phyloP scores from a whole-genome alignment of 805 yeast genomes.

The Kodamaea kaohsiungensis region DNA sequence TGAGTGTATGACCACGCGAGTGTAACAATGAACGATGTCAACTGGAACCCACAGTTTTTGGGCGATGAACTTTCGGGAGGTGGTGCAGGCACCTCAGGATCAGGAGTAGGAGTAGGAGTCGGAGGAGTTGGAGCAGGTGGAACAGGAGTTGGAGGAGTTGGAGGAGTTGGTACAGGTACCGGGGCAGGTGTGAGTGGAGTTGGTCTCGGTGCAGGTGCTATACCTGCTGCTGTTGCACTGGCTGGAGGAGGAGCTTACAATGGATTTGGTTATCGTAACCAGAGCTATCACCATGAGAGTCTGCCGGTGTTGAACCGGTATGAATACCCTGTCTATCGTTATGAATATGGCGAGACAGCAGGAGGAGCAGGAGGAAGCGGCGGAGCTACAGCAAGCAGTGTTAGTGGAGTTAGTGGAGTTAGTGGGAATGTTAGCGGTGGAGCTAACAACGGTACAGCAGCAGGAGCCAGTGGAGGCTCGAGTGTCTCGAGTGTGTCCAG shows the following conservation, averaged over 20 bases:
- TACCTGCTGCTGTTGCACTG: neutral
- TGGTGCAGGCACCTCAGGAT: neutral
- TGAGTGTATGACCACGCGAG: slow-evolving; percentile 3
- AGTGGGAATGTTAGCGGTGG: neutral
- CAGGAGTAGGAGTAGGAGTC: neutral
- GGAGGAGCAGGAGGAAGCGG: neutral
- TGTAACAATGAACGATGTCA: slow-evolving; percentile 8
- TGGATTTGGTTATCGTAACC: neutral
- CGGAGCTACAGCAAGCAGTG: neutral
- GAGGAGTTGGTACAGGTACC: neutral
- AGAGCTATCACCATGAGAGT: neutral
- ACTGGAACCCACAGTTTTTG: slow-evolving; percentile 11
- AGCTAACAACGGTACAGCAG: neutral
- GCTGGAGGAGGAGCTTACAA: neutral
- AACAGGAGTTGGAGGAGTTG: neutral
- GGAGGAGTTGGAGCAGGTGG: neutral
- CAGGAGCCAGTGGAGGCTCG: neutral
- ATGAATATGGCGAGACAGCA: neutral
- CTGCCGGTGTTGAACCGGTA: neutral
- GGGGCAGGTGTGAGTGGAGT: neutral
- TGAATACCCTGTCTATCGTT: neutral
- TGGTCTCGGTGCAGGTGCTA: neutral
- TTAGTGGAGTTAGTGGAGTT: neutral
- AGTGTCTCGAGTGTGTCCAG: neutral
- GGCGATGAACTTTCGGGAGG: slow-evolving; percentile 5